Base-by-base conservation (phyloP, 78 protist genomes). In the Protostelium mycophagum region DNA sequence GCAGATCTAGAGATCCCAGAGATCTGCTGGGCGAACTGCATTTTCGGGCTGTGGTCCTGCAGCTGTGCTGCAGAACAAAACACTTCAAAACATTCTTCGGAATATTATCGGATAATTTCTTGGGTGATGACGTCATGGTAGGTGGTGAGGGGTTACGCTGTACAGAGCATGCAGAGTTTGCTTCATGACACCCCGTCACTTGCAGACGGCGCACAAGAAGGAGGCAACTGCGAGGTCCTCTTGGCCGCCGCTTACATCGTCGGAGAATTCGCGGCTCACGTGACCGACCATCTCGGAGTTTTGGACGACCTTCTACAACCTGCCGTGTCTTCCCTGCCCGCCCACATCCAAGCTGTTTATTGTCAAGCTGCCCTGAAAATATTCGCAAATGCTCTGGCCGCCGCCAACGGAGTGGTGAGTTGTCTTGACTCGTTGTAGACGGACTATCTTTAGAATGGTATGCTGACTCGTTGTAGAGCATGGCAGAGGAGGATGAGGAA, bases 221-320 rank as follows among this genome's bases (percentile, higher is more conserved):
- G 84, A 37, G 96, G 96, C 25, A 88, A 84, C 35, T 91, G 91
- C 84, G 90, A 91, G 73, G 98, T 95, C 0, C 87, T 97, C 28
- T 84, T 92, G 37, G 97, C 98, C 0, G 98, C 99, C 0, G 98
- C 97, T 28, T 98, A 95, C 96, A 83, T 97, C 28, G 89, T 88
- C 29, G 98, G 98, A 83, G 99, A 98, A 91, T 97, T 88, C 86
- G 23, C 92, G 29, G 87, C 35, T 5, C 86, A 91, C 83, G 86
- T 87, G 0, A 86, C 89, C n/a, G 87, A 84, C 34, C 91, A 91
- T 83, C 28, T 88, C 0, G 88, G 39, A 0, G 83, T 89, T 83
- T 35, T 96, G 38, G 88, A 85, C 38, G 89, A 91, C 38, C 89
- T 98, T 93, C 35, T 96, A 23, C 91, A 90, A 83, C 91, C 95